Evolutionary conservation across 805 yeast species (phyloP).

Genomic region (Zygoascus ofunaensis): DNA sequence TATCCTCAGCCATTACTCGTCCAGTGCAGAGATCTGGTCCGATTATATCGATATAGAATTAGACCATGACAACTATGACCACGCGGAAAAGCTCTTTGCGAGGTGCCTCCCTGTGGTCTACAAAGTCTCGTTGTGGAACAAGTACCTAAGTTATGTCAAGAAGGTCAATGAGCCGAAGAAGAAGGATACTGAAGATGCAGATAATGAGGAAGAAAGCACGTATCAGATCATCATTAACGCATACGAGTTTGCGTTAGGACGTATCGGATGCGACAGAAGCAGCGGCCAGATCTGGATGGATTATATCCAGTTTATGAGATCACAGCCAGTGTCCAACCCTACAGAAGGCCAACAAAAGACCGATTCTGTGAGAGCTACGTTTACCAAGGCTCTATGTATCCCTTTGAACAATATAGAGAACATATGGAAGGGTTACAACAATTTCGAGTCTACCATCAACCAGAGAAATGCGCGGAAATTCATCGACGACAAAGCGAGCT

Average conservation of each 20-base stretch:
- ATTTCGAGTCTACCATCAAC: constrained; percentile 73
- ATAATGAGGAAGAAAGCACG: too few species aligned
- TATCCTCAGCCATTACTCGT: constrained; percentile 57
- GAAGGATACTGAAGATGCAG: constrained; percentile 73
- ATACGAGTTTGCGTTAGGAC: constrained; percentile 68
- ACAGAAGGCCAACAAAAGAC: constrained; percentile 78
- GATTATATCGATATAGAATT: constrained; percentile 58
- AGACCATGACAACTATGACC: constrained; percentile 52
- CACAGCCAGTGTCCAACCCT: constrained; percentile 40
- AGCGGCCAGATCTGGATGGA: constrained; percentile 72
- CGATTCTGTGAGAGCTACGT: constrained; percentile 66
- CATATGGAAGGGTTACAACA: constrained; percentile 71
- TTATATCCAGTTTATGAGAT: constrained; percentile 66
- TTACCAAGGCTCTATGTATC: constrained; percentile 57
- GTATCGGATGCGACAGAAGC: constrained; percentile 69
- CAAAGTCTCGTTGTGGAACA: constrained; percentile 62
- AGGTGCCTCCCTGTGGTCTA: constrained; percentile 53
- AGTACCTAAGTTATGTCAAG: constrained; percentile 61
- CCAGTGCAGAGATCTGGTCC: constrained; percentile 66
- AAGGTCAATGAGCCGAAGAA: constrained; percentile 35
- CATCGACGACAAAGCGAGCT: constrained; percentile 71
- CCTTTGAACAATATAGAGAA: constrained; percentile 70
- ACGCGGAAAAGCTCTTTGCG: constrained; percentile 57
- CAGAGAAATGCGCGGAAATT: constrained; percentile 73
- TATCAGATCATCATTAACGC: constrained; percentile 68